These are phyloP conservation scores for Ceratobasidium sp. DNA, from an alignment of 1,284 basidiomycete species.

Conservation along the genomic window DNA sequence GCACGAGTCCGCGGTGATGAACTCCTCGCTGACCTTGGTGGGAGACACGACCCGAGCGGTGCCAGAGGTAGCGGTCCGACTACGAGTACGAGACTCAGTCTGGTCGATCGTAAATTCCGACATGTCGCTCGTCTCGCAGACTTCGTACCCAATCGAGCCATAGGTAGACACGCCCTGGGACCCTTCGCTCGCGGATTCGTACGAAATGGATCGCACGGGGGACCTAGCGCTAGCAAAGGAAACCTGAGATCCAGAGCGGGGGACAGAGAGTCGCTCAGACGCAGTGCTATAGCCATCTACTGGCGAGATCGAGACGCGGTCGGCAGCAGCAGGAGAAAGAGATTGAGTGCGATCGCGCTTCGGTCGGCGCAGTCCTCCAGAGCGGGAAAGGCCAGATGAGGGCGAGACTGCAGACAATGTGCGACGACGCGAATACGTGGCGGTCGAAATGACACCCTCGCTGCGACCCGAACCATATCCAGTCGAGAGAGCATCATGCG, in stretches of 20 bases:
- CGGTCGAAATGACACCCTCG: slow-evolving; percentile 31
- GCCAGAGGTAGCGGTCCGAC: slow-evolving; percentile 34
- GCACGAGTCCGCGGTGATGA: slow-evolving; percentile 41
- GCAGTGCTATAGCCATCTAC: slow-evolving; percentile 27
- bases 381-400: slow-evolving; percentile 28
- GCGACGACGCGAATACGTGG: slow-evolving; percentile 38
- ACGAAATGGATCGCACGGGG: slow-evolving; percentile 58
- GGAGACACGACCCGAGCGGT: slow-evolving; percentile 23
- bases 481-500: slow-evolving; percentile 61
- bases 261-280: slow-evolving; percentile 16
- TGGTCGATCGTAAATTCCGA: slow-evolving; percentile 43
- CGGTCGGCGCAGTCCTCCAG: slow-evolving; percentile 28
- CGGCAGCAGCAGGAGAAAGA: slow-evolving; percentile 31
- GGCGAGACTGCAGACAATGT: slow-evolving; percentile 30
- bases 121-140: slow-evolving; percentile 47
- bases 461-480: slow-evolving; percentile 35
- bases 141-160: slow-evolving; percentile 47
- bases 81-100: slow-evolving; percentile 26
- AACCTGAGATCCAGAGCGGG: slow-evolving; percentile 60
- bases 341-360: slow-evolving; percentile 31
- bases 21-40: slow-evolving; percentile 41
- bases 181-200: slow-evolving; percentile 41
- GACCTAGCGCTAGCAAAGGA: slow-evolving; percentile 56
- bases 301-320: slow-evolving; percentile 11
- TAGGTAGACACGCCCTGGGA: slow-evolving; percentile 34